Percentiles rank a stretch among this genome's conserved stretches.
These are phyloP conservation scores for Haberlea rhodopensis DNA, from an alignment of 257 asterid species.

Conservation along the genomic window DNA sequence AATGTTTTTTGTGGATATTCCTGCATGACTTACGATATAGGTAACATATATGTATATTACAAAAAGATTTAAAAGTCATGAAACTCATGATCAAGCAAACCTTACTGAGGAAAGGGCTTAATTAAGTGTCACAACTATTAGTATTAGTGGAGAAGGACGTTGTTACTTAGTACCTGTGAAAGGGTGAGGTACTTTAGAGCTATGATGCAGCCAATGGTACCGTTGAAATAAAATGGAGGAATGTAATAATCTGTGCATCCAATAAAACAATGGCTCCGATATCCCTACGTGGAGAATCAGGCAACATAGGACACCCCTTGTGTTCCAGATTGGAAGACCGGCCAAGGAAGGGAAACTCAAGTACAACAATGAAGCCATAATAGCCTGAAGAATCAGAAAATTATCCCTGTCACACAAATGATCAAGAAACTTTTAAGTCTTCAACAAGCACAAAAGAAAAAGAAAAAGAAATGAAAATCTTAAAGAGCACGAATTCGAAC, in stretches of 20 bases:
- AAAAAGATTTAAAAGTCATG: too few species aligned
- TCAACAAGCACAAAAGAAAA: neutral
- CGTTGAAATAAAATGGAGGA: constrained; percentile 47
- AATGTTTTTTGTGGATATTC: too few species aligned
- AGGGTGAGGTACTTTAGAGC: constrained; percentile 70
- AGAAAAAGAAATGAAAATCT: neutral
- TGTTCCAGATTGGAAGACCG: constrained; percentile 66
- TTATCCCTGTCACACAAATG: constrained; percentile 64
- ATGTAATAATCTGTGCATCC: constrained; percentile 77
- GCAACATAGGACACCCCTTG: constrained; percentile 57
- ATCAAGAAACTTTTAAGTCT: constrained; percentile 21
- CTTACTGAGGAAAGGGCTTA: too few species aligned
- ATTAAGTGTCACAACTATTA: too few species aligned
- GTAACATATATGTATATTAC: too few species aligned
- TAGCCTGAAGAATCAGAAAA: constrained; percentile 70
- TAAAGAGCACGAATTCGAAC: constrained; percentile 30
- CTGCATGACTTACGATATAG: too few species aligned
- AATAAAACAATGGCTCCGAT: constrained; percentile 85
- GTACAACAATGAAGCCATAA: constrained; percentile 47
- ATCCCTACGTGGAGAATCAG: constrained; percentile 62
- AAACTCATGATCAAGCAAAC: too few species aligned
- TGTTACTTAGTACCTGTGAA: constrained; percentile 53
- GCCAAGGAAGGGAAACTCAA: constrained; percentile 55
- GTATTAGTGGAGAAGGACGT: neutral
- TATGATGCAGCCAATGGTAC: constrained; percentile 91